phyloP scores from a whole-genome alignment of 371 early-diverging fungal genomes.

The Umbelopsis sp. region DNA sequence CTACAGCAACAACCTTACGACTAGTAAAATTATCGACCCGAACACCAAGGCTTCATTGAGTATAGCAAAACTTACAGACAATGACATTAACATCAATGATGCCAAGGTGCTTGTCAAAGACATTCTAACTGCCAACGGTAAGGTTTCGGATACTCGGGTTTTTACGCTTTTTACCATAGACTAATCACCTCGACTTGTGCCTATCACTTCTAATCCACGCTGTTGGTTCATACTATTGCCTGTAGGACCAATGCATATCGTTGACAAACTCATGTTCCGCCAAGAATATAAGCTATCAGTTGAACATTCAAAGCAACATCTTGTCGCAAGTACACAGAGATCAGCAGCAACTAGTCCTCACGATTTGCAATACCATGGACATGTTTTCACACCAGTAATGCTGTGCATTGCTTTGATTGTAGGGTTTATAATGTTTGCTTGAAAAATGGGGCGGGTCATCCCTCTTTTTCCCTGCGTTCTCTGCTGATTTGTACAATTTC shows the following conservation, averaged over 20 bases:
- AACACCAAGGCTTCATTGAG: not conserved
- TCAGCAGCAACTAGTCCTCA: not conserved
- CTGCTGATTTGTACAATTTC: not conserved
- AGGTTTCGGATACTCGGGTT: not conserved
- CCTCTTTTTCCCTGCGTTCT: not conserved
- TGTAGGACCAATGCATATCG: not conserved
- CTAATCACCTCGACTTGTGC: not conserved
- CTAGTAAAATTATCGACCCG: not conserved
- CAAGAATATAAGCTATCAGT: not conserved
- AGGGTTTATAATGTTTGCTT: not conserved
- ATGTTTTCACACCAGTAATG: not conserved
- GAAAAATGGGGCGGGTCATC: not conserved
- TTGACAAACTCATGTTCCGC: not conserved
- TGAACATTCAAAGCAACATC: not conserved
- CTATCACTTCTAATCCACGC: not conserved
- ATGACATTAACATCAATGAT: not conserved
- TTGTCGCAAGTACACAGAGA: not conserved
- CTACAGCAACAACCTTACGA: not conserved
- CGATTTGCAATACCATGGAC: not conserved
- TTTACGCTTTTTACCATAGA: not conserved
- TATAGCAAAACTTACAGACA: not conserved
- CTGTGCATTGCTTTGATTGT: conserved; percentile 1
- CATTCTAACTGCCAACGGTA: not conserved
- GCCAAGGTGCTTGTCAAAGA: not conserved
- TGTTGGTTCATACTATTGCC: not conserved